Evolutionary conservation across 208 protist genomes (phyloP), one percentile per base, ranked within the genome.

Genomic region (Sergeia podlipaevii): DNA sequence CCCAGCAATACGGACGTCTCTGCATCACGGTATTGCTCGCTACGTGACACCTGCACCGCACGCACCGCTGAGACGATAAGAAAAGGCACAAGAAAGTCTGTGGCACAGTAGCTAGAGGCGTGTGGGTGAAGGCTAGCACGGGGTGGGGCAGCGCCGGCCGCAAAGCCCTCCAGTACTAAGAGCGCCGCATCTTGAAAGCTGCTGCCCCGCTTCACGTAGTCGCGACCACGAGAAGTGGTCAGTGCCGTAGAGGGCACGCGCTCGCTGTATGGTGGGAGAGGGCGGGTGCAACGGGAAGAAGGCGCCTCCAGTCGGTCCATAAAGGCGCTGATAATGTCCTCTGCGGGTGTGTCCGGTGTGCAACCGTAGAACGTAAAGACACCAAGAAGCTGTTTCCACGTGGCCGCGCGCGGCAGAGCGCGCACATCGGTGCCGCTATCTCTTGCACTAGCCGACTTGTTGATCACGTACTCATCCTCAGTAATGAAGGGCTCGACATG

Each of bases 361-460:
- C 80, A 91, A 36, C 85, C 80, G 68, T 93, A 93, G 64, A 93
- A 93, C 13, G 79, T 69, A 63, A 91, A 91, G 53, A 92, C 81
- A 26, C 89, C 89, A 2, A 96, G 66, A 44, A 96, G 64, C 63
- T 96, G 89, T 60, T 91, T 93, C 85, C 89, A 96, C 47, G 89
- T 91, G n/a, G 84, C 81, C 4, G 81, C 71, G 3, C 66, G 63
- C 1, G 74, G 77, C 1, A 67, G 43, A 4, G 70, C 36, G 15
- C 34, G 46, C 23, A 85, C 57, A 34, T 23, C 17, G 4, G 24
- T 44, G 11, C 21, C 37, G 55, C 45, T 46, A 18, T 41, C n/a
- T n/a, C 52, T 13, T 38, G 37, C 4, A 47, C 55, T 1, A 24
- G 34, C 3, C 28, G 37, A 21, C 18, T 3, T 51, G n/a, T 7